These are phyloP conservation scores for Aphanomyces stellatus DNA, from an alignment of 352 stramenopile species.

Conservation along the genomic window DNA sequence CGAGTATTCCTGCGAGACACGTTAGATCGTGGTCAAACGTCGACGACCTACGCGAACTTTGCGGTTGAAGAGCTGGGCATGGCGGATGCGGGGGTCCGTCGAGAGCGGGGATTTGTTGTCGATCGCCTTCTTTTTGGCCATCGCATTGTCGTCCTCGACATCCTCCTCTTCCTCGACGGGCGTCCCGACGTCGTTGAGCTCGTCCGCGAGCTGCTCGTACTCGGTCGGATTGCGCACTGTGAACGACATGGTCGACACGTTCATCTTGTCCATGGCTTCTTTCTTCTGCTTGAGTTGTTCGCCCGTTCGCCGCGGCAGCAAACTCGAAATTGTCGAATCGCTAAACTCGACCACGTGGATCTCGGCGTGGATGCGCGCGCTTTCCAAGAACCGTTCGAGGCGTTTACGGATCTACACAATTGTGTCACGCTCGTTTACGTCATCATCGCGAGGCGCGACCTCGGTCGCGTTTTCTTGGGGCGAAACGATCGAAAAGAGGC, in stretches of 20 bases:
- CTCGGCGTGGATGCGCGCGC: constrained; percentile 21
- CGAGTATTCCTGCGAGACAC: not conserved
- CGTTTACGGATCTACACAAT: not conserved
- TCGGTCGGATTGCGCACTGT: not conserved
- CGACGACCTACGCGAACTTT: no score
- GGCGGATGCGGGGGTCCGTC: constrained; percentile 4
- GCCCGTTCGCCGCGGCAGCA: constrained; percentile 12
- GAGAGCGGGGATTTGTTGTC: not conserved
- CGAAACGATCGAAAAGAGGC: constrained; percentile 21
- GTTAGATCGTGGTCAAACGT: not conserved
- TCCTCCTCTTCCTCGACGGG: constrained; percentile 12
- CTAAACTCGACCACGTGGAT: constrained; percentile 22
- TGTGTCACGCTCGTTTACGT: no score
- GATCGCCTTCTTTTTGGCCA: not conserved
- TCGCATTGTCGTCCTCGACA: not conserved
- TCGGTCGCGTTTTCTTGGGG: constrained; percentile 11
- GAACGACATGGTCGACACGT: constrained; percentile 18
- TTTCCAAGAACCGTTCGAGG: constrained; percentile 17
- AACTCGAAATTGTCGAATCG: constrained; percentile 7
- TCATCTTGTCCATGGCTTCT: not conserved
- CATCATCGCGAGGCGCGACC: not conserved
- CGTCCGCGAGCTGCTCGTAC: constrained; percentile 7
- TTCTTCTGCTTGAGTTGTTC: constrained; percentile 20
- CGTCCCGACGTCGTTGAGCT: constrained; percentile 12
- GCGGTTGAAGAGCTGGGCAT: constrained; percentile 4